These are phyloP conservation scores for Musa acuminata DNA, from an alignment of 176 grass and related monocot species.

Conservation along the genomic window DNA sequence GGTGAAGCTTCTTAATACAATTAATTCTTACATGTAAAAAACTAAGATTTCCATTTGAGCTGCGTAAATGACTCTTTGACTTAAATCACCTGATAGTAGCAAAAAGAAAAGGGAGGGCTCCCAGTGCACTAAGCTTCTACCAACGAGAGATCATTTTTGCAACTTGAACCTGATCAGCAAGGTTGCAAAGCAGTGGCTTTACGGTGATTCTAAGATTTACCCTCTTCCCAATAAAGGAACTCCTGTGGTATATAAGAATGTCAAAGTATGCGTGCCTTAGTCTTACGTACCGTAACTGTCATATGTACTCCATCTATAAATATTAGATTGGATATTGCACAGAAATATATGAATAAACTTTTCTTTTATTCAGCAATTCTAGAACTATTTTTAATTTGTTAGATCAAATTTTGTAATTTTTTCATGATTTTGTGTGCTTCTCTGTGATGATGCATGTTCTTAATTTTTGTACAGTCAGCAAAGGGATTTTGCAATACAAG, in stretches of 20 bases:
- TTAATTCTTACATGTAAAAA: neutral
- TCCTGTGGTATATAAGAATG: no score
- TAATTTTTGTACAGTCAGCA: conserved; percentile 68
- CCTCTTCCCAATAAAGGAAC: no score
- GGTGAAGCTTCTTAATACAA: neutral
- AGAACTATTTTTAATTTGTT: neutral
- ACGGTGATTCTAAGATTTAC: no score
- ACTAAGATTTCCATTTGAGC: neutral
- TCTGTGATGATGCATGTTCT: conserved; percentile 2
- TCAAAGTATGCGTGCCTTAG: no score
- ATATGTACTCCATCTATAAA: neutral
- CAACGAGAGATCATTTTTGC: no score
- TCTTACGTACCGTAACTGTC: no score
- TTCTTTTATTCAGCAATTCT: neutral
- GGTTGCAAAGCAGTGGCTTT: no score
- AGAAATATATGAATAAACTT: neutral
- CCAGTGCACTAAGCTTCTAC: no score
- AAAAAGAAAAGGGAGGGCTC: no score
- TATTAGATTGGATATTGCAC: neutral
- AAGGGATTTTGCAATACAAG: conserved; percentile 86
- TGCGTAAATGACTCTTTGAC: neutral
- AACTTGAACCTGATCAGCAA: no score
- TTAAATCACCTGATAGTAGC: neutral
- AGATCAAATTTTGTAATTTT: neutral
- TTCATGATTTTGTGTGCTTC: neutral